A percentile compares a stretch with the other conserved stretches of the same genome.
phyloP scores from a whole-genome alignment of 139 green algal species.

The Haematococcus sp. region DNA sequence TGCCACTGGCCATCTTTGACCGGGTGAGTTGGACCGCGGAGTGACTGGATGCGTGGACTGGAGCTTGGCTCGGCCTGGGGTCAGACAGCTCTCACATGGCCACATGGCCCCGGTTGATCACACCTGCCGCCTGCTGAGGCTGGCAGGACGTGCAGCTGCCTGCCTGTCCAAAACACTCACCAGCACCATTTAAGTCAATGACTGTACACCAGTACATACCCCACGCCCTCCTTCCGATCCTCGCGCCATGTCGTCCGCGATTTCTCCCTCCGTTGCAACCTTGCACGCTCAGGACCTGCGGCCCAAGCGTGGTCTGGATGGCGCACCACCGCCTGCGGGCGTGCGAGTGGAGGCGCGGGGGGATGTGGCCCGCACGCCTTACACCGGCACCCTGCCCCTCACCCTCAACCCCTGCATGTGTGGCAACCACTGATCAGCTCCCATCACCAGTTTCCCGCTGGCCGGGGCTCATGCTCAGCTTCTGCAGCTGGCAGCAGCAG shows the following conservation, averaged over 20 bases:
- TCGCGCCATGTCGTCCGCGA: too few species aligned
- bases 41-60: neutral
- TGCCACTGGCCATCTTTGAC: conserved; percentile 67
- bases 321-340: conserved; percentile 30
- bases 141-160: neutral
- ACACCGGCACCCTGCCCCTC: conserved; percentile 37
- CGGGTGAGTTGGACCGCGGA: conserved; percentile 18
- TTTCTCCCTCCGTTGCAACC: neutral
- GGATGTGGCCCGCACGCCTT: conserved; percentile 43
- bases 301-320: conserved; percentile 44
- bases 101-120: too few species aligned
- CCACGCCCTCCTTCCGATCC: too few species aligned
- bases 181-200: too few species aligned
- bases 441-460: too few species aligned
- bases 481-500: too few species aligned
- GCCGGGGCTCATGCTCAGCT: too few species aligned
- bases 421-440: neutral
- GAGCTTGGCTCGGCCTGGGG: too few species aligned
- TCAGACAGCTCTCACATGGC: too few species aligned
- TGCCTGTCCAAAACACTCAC: too few species aligned
- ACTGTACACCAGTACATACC: too few species aligned
- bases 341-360: conserved; percentile 29
- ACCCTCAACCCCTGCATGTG: conserved; percentile 35
- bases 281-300: conserved; percentile 49
- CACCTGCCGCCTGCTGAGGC: neutral